Base-by-base conservation (phyloP, 179 eudicot genomes). In the Drosera spatulata region DNA sequence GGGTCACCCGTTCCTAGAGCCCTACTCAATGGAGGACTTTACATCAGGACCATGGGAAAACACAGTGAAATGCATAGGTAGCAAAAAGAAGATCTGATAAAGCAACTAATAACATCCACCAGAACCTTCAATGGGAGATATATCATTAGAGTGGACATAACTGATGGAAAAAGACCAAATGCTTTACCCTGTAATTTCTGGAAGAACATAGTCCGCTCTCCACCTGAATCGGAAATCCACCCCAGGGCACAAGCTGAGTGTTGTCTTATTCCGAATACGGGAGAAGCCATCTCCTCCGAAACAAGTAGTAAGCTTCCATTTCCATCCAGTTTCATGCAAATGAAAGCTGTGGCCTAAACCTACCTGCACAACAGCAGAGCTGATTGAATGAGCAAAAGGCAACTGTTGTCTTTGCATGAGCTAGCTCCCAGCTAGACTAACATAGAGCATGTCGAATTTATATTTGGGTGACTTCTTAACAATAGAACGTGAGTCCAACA, bases 181-280 rank as follows among this genome's bases (percentile, higher is more conserved):
- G 12, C 68, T 79, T 77, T 74, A 77, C 96, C 97, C 97, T 7
- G 85, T 85, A 61, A 91, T 53, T 70, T 85, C 94, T n/a, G 97
- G 97, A 65, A 91, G 88, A 79, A 83, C 85, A 69, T 83, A 91
- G 63, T 91, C 96, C 5, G 97, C 97, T 72, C 79, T 83, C 97
- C 97, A 91, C 49, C 94, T 88, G 70, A 91, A 91, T 59, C 97
- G 85, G 15, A 91, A 74, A 77, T 88, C 97, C 60, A 88, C 75
- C 54, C 94, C 94, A 22, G 95, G 95, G 64, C 85, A 80, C 67
- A 88, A 56, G 51, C 91, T 88, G 68, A 91, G 71, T n/a, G 85
- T 71, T 42, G 97, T 88, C 67, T 91, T 91, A 62, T 91, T 85
- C 59, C 82, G 75, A 44, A 91, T 88, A 62, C 88, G 73, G 66